A percentile compares a stretch with the other conserved stretches of the same genome.
phyloP scores from a whole-genome alignment of 1,139 yeast species.

The Zygosaccharomyces pseudobailii region DNA sequence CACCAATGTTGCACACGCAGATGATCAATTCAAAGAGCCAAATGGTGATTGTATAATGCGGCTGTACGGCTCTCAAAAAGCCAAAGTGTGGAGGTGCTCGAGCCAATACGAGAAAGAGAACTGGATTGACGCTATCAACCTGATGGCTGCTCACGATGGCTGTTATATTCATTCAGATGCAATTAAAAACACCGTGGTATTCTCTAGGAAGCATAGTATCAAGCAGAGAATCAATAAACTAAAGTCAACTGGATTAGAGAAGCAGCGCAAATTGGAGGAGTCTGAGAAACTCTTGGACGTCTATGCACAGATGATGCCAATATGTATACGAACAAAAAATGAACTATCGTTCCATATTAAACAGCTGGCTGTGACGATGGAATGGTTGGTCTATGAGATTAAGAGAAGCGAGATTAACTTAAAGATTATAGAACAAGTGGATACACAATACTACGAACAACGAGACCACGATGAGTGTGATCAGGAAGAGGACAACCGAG shows the following conservation, averaged over 20 bases:
- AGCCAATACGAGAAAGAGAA: constrained; percentile 41
- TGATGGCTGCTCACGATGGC: constrained; percentile 48
- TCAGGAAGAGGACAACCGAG: background rate
- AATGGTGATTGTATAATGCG: constrained; percentile 11
- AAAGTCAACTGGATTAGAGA: constrained; percentile 32
- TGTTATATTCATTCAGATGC: constrained; percentile 29
- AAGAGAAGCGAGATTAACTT: constrained; percentile 42
- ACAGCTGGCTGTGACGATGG: constrained; percentile 45
- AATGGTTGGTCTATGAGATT: constrained; percentile 51
- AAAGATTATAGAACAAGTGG: constrained; percentile 36
- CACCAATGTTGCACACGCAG: background rate
- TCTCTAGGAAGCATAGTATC: constrained; percentile 23
- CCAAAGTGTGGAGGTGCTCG: constrained; percentile 26
- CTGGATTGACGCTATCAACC: constrained; percentile 56
- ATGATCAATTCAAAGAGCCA: background rate
- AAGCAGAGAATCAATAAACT: constrained; percentile 35
- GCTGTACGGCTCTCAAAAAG: constrained; percentile 36
- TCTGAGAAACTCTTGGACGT: constrained; percentile 39
- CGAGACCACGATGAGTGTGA: background rate
- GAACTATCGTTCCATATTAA: constrained; percentile 42
- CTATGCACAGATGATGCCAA: constrained; percentile 46
- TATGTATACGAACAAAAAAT: constrained; percentile 48
- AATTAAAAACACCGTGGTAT: constrained; percentile 26
- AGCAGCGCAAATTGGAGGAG: constrained; percentile 36
- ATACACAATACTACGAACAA: background rate